Base-by-base conservation (phyloP, 768 basidiomycete genomes). In the Boletus reticuloceps region DNA sequence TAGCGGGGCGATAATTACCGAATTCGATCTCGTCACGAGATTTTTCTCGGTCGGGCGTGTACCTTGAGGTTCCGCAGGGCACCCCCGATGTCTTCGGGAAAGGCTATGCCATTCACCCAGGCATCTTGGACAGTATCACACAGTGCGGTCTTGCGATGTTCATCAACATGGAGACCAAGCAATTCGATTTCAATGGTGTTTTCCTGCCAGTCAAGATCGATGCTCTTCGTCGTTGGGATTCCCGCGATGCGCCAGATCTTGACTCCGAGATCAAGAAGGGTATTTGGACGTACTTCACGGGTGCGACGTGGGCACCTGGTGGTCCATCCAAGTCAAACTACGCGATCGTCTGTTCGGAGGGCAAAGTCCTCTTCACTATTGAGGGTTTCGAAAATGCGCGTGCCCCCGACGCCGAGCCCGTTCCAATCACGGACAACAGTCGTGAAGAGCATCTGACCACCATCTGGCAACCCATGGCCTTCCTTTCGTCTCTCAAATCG, bases 321-420 rank as follows among this genome's bases (percentile, higher is more conserved):
- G 63, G 63, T 14, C 63, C 63, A n/a, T 64, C 58, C 44, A 64
- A 48, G 47, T 64, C 63, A 2, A 55, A 69, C 50, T 70, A 70
- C 40, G 48, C 69, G 48, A 61, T 72, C 36, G 56, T 62, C 31
- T 68, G 69, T 44, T 58, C 62, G 46, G 63, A 68, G 40, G 70
- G 72, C 1, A 64, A 58, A 13, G 58, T 72, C 1, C 59, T 72
- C 31, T 63, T 73, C 44, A 73, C 72, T 3, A 69, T 72, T 34
- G 68, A 69, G 36, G 68, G 67, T 5, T 71, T 72, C 53, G 70
- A 73, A 51, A 69, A 70, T 43, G 67, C 68, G 0, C 65, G 54
- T 31, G 72, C 72, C 6, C 67, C 68, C 12, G 69, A 61, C 31
- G 58, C 68, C 0, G 64, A 68, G 27, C 66, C 69, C 1, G 51